Evolutionary conservation across 306 rosid species (phyloP).

Genomic region (Lathyrus sativus): DNA sequence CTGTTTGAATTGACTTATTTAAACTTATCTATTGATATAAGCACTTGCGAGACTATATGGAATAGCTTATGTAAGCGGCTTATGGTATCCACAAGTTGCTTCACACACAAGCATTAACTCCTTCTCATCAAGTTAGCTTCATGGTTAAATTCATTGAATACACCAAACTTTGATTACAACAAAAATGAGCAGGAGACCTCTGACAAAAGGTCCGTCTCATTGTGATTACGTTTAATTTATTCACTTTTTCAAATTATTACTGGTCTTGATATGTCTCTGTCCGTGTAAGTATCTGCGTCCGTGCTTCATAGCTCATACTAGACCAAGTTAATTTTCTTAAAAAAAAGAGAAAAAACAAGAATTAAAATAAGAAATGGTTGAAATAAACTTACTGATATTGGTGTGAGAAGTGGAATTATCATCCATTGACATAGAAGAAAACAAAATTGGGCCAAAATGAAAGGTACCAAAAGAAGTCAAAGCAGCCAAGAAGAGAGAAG

Average conservation of each 20-base stretch:
- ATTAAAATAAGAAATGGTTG: neutral
- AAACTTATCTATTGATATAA: neutral
- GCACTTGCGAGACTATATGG: neutral
- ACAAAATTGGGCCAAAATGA: conserved; percentile 58
- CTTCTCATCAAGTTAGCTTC: conserved; percentile 47
- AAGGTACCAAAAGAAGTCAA: conserved; percentile 71
- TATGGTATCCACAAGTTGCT: conserved; percentile 32
- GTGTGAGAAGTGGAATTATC: conserved; percentile 50
- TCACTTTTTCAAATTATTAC: too few species aligned
- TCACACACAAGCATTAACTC: conserved; percentile 43
- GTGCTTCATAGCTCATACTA: too few species aligned
- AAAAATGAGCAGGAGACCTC: too few species aligned
- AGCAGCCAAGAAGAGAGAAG: conserved; percentile 73
- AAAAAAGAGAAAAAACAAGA: conserved; percentile 11
- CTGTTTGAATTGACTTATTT: neutral
- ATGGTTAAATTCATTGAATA: neutral
- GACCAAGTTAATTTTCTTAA: conserved; percentile 9
- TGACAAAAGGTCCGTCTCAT: too few species aligned
- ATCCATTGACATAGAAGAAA: conserved; percentile 49
- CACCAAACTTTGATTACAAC: neutral
- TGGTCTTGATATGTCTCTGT: too few species aligned
- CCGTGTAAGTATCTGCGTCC: too few species aligned
- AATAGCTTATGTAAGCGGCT: neutral
- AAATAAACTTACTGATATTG: conserved; percentile 54
- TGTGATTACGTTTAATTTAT: too few species aligned